These are phyloP conservation scores for Fusarium sp. DNA, from an alignment of 2,329 filamentous ascomycete species.

Conservation along the genomic window DNA sequence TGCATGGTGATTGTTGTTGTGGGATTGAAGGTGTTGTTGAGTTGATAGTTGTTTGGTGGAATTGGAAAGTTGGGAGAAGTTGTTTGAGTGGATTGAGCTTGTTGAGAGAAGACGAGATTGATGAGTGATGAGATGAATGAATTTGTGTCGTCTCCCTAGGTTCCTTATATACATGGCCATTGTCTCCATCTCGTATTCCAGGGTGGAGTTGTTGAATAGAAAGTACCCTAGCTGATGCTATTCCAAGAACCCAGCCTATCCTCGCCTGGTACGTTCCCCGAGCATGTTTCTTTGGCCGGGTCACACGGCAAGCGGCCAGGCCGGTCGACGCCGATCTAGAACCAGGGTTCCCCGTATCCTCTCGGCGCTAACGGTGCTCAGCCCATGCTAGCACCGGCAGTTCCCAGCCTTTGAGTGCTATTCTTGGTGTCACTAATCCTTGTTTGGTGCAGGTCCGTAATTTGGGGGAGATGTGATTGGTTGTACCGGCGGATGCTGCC, in stretches of 20 bases:
- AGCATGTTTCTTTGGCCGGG: not conserved
- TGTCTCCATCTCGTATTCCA: not conserved
- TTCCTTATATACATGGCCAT: not conserved
- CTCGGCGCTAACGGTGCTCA: not conserved
- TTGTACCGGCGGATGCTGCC: not conserved
- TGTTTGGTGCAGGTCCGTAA: not conserved
- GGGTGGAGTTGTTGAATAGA: not conserved
- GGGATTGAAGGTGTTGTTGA: not conserved
- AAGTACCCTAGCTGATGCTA: not conserved
- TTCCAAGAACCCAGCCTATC: not conserved
- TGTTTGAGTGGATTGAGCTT: not conserved
- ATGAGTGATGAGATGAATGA: not conserved
- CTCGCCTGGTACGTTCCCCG: not conserved
- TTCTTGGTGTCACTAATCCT: not conserved
- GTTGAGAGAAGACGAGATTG: not conserved
- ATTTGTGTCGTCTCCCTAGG: not conserved
- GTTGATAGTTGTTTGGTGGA: not conserved
- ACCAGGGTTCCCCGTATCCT: not conserved
- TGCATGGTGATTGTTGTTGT: slow-evolving; percentile 31
- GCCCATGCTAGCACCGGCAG: not conserved
- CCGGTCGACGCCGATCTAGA: not conserved
- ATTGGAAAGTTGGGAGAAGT: not conserved
- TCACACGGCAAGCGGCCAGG: not conserved
- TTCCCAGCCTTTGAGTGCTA: not conserved
- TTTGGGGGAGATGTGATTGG: not conserved